Conservation (phyloP, 1,284 basidiomycete species). For the Austropuccinia psidii region DNA sequence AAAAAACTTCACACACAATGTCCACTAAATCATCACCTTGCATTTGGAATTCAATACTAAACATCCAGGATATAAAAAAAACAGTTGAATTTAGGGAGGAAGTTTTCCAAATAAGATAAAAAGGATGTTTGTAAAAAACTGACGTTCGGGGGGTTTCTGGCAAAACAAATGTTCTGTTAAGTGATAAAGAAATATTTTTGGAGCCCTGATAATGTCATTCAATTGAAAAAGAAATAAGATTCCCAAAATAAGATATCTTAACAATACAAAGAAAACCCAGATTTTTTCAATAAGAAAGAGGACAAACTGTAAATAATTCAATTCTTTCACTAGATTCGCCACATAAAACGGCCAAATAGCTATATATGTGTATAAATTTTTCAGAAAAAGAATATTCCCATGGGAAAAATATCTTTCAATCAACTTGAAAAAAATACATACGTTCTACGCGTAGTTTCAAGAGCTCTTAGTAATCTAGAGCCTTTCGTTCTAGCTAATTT, state of each 20-base stretch:
- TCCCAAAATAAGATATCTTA: not conserved
- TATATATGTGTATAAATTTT: conserved; percentile 46
- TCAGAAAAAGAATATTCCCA: conserved; percentile 1
- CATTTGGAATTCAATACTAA: conserved; percentile 62
- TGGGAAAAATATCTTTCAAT: not conserved
- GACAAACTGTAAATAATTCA: conserved; percentile 64
- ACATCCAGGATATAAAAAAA: not conserved
- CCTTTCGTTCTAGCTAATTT: conserved; percentile 83
- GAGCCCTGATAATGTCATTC: no score
- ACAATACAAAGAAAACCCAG: conserved; percentile 56
- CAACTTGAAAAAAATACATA: conserved; percentile 45
- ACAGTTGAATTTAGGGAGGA: not conserved
- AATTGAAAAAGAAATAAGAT: no score
- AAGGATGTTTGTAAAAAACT: not conserved
- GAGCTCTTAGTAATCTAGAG: conserved; percentile 67
- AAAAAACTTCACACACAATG: conserved; percentile 48
- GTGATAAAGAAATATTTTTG: conserved; percentile 42
- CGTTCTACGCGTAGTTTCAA: conserved; percentile 79
- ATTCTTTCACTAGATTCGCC: conserved; percentile 88
- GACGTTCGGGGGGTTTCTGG: conserved; percentile 70
- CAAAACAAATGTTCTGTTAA: conserved; percentile 67
- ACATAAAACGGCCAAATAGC: conserved; percentile 77
- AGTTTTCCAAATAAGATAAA: not conserved
- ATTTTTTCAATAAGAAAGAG: conserved; percentile 58
- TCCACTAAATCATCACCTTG: conserved; percentile 83